phyloP scores from a whole-genome alignment of 805 yeast genomes.

The Kodamaea restingae region DNA sequence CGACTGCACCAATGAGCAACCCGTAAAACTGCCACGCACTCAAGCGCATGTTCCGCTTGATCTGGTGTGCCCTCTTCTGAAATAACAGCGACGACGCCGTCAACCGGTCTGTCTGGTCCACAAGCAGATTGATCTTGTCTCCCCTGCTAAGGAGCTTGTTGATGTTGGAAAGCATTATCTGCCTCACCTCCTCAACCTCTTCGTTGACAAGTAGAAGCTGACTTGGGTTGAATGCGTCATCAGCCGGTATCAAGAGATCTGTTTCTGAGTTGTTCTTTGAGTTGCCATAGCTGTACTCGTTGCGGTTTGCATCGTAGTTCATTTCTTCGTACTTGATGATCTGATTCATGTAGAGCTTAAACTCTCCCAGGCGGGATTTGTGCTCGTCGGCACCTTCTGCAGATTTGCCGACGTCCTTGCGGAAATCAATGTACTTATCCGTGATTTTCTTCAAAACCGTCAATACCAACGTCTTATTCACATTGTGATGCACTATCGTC shows the following conservation, averaged over 20 bases:
- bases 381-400: constrained; percentile 6
- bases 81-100: constrained; percentile 65
- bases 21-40: constrained; percentile 46
- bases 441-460: constrained; percentile 47
- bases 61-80: constrained; percentile 60
- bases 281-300: constrained; percentile 33
- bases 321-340: constrained; percentile 52
- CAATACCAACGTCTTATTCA: constrained; percentile 44
- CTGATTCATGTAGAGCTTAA: constrained; percentile 53
- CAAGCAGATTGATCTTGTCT: constrained; percentile 66
- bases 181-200: constrained; percentile 63
- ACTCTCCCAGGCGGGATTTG: constrained; percentile 39
- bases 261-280: constrained; percentile 14
- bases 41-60: constrained; percentile 70
- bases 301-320: constrained; percentile 35
- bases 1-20: constrained; percentile 8
- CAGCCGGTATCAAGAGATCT: constrained; percentile 14
- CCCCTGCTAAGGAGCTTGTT: constrained; percentile 73
- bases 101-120: constrained; percentile 74
- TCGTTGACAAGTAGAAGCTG: constrained; percentile 40
- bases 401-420: constrained; percentile 21
- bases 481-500: constrained; percentile 41
- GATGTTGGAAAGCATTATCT: constrained; percentile 68
- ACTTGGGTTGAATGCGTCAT: constrained; percentile 29
- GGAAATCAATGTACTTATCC: constrained; percentile 45